Evolutionary conservation across 2,329 filamentous ascomycete genomes (phyloP).

Genomic region (Colletotrichum lindemuthianum): DNA sequence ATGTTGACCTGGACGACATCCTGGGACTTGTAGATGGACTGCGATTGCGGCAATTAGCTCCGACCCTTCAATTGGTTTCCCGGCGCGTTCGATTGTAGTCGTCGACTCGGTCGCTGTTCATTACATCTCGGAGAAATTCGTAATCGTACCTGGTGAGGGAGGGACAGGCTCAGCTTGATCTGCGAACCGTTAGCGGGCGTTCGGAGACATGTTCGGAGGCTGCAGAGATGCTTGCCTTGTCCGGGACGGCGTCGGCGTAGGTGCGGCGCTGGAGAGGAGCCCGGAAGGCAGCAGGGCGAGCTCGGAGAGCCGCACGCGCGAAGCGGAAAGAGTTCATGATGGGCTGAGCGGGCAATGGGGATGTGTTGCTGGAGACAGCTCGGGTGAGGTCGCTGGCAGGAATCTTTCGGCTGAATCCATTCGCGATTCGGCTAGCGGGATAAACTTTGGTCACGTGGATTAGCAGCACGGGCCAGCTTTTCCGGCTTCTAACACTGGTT

Average conservation of each 20-base stretch:
- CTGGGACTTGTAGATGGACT: conserved; percentile 77
- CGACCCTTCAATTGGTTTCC: conserved; percentile 42
- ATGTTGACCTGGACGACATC: conserved; percentile 96
- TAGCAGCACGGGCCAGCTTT: conserved; percentile 38
- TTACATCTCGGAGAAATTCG: conserved; percentile 22
- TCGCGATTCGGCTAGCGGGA: conserved; percentile 52
- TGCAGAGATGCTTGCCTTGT: conserved; percentile 69
- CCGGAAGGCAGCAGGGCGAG: conserved; percentile 80
- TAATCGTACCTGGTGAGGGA: conserved; percentile 93
- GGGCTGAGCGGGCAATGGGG: conserved; percentile 60
- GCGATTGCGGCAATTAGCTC: conserved; percentile 63
- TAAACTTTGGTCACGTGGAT: conserved; percentile 45
- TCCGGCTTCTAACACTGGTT: too few species aligned
- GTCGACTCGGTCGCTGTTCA: conserved; percentile 16
- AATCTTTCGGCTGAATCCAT: conserved; percentile 57
- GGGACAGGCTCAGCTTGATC: conserved; percentile 97
- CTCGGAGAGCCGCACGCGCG: conserved; percentile 88
- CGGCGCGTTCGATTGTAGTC: neutral
- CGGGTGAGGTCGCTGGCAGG: conserved; percentile 54
- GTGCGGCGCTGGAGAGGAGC: conserved; percentile 84
- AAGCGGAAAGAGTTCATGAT: conserved; percentile 95
- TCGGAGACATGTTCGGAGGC: conserved; percentile 39
- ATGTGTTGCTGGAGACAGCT: conserved; percentile 57
- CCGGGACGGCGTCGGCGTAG: conserved; percentile 87
- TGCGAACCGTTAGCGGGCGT: conserved; percentile 48